phyloP scores from a whole-genome alignment of 495 filamentous ascomycete genomes.

The Aspergillus asperescens region DNA sequence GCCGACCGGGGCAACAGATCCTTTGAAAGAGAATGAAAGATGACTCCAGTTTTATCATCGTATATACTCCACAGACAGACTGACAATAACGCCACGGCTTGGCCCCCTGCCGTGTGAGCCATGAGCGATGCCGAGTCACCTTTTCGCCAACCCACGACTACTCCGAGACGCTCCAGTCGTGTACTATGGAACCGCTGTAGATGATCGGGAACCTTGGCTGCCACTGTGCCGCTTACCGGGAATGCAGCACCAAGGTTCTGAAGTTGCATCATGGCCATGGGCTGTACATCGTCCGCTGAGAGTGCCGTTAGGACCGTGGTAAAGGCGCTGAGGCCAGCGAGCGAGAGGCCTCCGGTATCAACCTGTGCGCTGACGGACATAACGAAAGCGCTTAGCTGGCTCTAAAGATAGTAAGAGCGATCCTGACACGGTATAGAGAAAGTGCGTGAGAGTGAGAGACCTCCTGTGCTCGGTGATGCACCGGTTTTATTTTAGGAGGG shows the following conservation, averaged over 20 bases:
- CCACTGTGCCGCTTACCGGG: background rate
- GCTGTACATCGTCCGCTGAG: background rate
- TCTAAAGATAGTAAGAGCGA: too few relatives aligned
- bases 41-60: background rate
- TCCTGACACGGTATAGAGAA: too few relatives aligned
- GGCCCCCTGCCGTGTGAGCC: background rate
- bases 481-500: too few relatives aligned
- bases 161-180: background rate
- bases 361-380: too few relatives aligned
- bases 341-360: too few relatives aligned
- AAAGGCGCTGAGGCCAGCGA: too few relatives aligned
- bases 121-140: background rate
- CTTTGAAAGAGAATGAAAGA: background rate
- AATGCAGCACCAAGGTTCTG: background rate
- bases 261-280: background rate
- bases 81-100: background rate
- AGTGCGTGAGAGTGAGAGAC: too few relatives aligned
- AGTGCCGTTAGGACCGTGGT: background rate
- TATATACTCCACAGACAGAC: background rate
- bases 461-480: too few relatives aligned
- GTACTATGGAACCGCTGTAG: background rate
- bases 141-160: background rate
- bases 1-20: background rate
- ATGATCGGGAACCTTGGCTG: background rate
- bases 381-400: too few relatives aligned